phyloP scores from a whole-genome alignment of 192 early-diverging fungal genomes.

The Dissophora ornata region DNA sequence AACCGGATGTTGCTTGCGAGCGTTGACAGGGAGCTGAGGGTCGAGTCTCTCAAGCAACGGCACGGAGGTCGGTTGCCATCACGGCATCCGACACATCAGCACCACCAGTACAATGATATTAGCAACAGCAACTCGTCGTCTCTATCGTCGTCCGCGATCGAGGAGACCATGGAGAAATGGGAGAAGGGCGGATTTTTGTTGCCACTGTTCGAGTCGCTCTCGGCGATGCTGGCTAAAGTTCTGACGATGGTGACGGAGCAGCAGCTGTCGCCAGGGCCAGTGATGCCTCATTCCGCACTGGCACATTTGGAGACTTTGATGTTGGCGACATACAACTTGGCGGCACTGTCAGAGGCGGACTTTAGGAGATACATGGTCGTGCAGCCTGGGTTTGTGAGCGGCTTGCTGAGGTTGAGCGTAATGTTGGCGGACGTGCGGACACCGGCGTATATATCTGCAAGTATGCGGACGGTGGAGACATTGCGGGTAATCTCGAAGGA shows the following conservation, averaged over 20 bases:
- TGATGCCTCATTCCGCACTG: constrained; percentile 49
- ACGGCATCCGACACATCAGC: constrained; percentile 1
- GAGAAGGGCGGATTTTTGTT: constrained; percentile 44
- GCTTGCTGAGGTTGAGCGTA: constrained; percentile 40
- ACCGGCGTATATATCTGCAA: constrained; percentile 33
- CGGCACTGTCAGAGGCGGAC: constrained; percentile 37
- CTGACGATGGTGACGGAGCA: constrained; percentile 33
- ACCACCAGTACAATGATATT: too few relatives aligned
- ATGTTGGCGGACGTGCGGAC: constrained; percentile 41
- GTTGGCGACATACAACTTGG: constrained; percentile 65
- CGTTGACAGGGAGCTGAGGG: constrained; percentile 30
- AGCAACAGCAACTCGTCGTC: neutral
- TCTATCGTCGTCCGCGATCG: neutral
- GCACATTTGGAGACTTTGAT: constrained; percentile 64
- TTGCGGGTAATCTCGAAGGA: constrained; percentile 43
- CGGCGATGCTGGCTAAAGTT: constrained; percentile 40
- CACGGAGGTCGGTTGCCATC: constrained; percentile 6
- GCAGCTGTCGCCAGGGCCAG: neutral
- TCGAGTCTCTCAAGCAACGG: constrained; percentile 16
- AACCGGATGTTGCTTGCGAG: constrained; percentile 62
- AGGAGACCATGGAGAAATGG: constrained; percentile 25
- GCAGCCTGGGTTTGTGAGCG: constrained; percentile 47
- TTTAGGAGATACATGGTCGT: constrained; percentile 45
- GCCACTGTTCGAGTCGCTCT: constrained; percentile 48
- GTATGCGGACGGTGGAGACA: constrained; percentile 51